These are phyloP conservation scores for Sclerotinia subarctica DNA, from an alignment of 2,329 filamentous ascomycete genomes.

Conservation along the genomic window DNA sequence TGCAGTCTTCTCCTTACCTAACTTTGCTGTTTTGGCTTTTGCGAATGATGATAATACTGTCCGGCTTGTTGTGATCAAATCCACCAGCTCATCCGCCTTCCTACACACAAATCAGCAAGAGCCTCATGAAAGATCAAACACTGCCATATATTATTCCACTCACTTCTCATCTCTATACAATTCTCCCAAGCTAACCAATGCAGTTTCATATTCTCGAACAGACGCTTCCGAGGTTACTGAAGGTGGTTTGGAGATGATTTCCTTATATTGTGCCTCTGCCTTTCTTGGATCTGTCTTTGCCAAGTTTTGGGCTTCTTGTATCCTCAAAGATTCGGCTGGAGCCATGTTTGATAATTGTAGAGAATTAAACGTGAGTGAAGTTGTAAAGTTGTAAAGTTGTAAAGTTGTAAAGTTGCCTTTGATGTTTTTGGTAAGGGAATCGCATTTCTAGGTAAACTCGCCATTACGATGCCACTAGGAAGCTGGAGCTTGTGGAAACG, in stretches of 20 bases:
- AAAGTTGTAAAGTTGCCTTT: conserved; percentile 27
- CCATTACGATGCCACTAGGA: conserved; percentile 23
- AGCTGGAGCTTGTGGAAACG: conserved; percentile 28
- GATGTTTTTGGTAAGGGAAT: conserved; percentile 22
- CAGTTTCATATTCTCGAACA: conserved; percentile 86
- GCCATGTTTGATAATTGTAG: conserved; percentile 46
- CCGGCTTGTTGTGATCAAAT: conserved; percentile 85
- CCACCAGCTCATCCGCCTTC: conserved; percentile 79
- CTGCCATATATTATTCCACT: conserved; percentile 35
- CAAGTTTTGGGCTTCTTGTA: conserved; percentile 86
- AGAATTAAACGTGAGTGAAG: conserved; percentile 20
- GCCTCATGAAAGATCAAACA: conserved; percentile 8
- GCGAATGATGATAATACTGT: conserved; percentile 93
- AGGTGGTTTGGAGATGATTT: conserved; percentile 81
- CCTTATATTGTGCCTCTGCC: conserved; percentile 84
- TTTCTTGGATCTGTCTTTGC: conserved; percentile 76
- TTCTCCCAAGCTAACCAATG: conserved; percentile 84
- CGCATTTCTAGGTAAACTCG: conserved; percentile 24
- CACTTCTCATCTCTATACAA: conserved; percentile 87
- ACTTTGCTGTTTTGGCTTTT: conserved; percentile 97
- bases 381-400: conserved; percentile 25
- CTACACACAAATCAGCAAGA: conserved; percentile 45
- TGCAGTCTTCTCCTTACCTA: conserved; percentile 60
- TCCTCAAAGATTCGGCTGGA: conserved; percentile 59
- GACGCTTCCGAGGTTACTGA: conserved; percentile 79